A percentile compares a stretch with the other conserved stretches of the same genome.
phyloP scores from a whole-genome alignment of 2,329 filamentous ascomycete genomes.

The Aspergillus sp. region DNA sequence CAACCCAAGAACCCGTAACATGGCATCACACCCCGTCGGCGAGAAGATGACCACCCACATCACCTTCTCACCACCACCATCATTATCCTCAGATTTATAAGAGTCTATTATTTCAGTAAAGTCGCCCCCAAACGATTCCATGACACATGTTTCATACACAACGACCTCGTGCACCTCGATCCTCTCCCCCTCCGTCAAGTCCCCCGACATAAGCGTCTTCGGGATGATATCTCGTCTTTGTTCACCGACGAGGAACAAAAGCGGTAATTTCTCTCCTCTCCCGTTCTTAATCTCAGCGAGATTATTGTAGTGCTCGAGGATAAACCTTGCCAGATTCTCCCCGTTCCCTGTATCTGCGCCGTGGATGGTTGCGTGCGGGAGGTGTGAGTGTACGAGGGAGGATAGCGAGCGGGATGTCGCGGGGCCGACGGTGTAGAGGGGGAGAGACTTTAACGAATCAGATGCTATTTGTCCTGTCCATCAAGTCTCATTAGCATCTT shows the following conservation, averaged over 20 bases:
- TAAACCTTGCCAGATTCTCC: conserved; percentile 68
- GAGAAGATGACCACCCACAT: conserved; percentile 48
- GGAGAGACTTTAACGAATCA: conserved; percentile 19
- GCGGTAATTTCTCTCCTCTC: conserved; percentile 39
- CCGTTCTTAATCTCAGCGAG: conserved; percentile 10
- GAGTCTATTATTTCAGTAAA: conserved; percentile 51
- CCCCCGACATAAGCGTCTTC: conserved; percentile 59
- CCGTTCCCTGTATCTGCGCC: conserved; percentile 82
- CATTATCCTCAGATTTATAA: conserved; percentile 38
- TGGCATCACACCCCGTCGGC: conserved; percentile 55
- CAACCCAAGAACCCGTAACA: conserved; percentile 49
- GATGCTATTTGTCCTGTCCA: conserved; percentile 1
- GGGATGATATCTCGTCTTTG: conserved; percentile 86
- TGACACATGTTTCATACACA: conserved; percentile 80
- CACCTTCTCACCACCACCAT: conserved; percentile 12
- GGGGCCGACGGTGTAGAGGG: conserved; percentile 44
- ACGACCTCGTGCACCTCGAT: conserved; percentile 71
- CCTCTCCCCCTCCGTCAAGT: conserved; percentile 43
- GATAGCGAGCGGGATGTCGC: conserved; percentile 59
- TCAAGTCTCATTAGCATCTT: background rate
- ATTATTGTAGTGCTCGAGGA: conserved; percentile 66
- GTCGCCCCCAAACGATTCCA: conserved; percentile 66
- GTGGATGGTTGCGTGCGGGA: conserved; percentile 55
- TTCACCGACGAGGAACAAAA: conserved; percentile 87
- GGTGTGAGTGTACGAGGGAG: conserved; percentile 37